Evolutionary conservation across 768 basidiomycete genomes (phyloP), one percentile per base, ranked within the genome.

Genomic region (Candolleomyces efflorescens): DNA sequence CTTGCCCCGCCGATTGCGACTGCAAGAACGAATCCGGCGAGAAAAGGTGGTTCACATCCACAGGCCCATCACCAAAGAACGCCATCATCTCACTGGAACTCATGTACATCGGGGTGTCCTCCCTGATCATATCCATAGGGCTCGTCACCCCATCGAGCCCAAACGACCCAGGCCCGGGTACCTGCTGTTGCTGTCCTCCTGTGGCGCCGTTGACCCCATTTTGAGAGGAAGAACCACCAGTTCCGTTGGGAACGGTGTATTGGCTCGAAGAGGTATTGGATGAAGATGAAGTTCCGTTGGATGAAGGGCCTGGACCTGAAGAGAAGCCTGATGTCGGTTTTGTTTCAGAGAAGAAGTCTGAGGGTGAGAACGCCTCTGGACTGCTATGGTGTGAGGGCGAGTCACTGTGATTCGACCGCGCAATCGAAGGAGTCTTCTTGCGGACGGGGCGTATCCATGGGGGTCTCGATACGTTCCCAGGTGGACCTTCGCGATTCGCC

Each of bases 361-460:
- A 75, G 0, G 83, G 78, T 1, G 86, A 84, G 64, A 86, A 87
- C 6, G 80, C 78, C 64, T 88, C 86, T 3, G 86, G 85, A 64
- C 85, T 86, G 64, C 84, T 73, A 61, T 81, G 70, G 59, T 79
- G 74, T 54, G 82, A 70, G 52, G 81, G 66, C 56, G 79, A 75
- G 62, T 77, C 74, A 59, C 75, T 79, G 53, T 73, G 71, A 41
- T 64, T 71, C 23, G 82, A 81, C 59, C 76, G 75, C 51, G 78
- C 71, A 20, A 68, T 72, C 46, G 76, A 80, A 3, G 82, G 73
- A 5, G 82, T 78, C 75, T 89, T 90, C 69, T 90, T 92, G 59
- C 86, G 88, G 7, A 94, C 86, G 7, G 93, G 94, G 48, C 93
- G 84, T 59, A 95, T 83, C 93, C 94, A 96, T 7, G 93, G 89